These are phyloP conservation scores for Schrenkiella parvula DNA, from an alignment of 345 rosid species.

Conservation along the genomic window DNA sequence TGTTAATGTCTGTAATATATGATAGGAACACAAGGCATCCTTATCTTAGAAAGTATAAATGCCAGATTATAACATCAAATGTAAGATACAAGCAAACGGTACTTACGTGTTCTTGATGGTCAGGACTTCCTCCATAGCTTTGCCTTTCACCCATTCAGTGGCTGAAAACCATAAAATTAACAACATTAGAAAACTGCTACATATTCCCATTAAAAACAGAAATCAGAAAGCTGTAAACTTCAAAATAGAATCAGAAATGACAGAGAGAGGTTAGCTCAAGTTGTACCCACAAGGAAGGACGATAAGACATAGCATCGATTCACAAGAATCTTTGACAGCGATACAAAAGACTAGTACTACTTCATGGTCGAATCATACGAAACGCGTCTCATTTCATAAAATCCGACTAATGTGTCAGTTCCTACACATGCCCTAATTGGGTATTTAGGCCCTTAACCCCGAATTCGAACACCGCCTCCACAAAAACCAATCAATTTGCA, in stretches of 20 bases:
- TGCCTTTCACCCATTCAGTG: constrained; percentile 99
- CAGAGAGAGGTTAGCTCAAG: background rate
- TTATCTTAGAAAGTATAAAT: background rate
- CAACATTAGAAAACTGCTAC: background rate
- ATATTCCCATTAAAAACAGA: background rate
- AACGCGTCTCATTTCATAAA: background rate
- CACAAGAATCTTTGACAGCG: background rate
- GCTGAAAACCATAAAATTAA: constrained; percentile 38
- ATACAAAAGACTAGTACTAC: background rate
- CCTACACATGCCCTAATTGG: background rate
- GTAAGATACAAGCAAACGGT: background rate
- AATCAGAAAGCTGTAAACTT: background rate
- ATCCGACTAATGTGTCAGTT: too few relatives aligned
- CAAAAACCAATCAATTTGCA: background rate
- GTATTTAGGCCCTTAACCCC: background rate
- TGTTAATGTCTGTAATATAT: background rate
- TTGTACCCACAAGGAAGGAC: background rate
- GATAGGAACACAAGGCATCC: background rate
- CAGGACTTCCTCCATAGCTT: constrained; percentile 81
- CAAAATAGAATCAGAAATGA: background rate
- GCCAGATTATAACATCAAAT: background rate
- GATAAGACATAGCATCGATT: background rate
- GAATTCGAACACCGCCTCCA: background rate
- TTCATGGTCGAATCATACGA: background rate
- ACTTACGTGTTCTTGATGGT: constrained; percentile 94